A percentile compares a stretch with the other conserved stretches of the same genome.
These are phyloP conservation scores for Thyridium curvatum DNA, from an alignment of 2,329 filamentous ascomycete species.

Conservation along the genomic window DNA sequence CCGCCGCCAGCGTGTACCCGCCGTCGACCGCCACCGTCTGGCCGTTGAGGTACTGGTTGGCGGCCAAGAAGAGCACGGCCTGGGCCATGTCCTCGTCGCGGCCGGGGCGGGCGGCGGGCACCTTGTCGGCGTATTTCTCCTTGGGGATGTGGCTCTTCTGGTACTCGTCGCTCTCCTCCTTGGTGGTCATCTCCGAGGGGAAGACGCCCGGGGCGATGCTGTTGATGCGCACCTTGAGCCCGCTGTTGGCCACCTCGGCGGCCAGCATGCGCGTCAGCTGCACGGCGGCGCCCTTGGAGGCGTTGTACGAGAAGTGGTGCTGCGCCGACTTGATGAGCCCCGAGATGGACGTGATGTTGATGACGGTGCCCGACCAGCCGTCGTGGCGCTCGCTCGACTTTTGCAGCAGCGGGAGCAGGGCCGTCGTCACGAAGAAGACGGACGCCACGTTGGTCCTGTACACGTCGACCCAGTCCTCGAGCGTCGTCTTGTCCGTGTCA, in stretches of 20 bases:
- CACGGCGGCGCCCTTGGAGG: conserved; percentile 53
- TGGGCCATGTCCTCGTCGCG: conserved; percentile 54
- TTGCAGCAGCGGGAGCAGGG: conserved; percentile 57
- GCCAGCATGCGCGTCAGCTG: conserved; percentile 61
- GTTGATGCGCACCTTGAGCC: conserved; percentile 61
- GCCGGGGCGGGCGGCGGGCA: conserved; percentile 37
- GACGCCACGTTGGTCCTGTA: conserved; percentile 73
- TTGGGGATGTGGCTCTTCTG: conserved; percentile 55
- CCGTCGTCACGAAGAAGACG: conserved; percentile 58
- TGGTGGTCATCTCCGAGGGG: conserved; percentile 66
- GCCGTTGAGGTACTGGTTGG: conserved; percentile 32
- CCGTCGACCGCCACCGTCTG: conserved; percentile 43
- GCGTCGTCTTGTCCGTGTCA: conserved; percentile 48
- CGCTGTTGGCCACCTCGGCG: conserved; percentile 49
- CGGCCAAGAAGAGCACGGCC: conserved; percentile 45
- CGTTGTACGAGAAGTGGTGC: conserved; percentile 61
- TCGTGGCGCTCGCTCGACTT: conserved; percentile 32
- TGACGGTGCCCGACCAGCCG: conserved; percentile 51
- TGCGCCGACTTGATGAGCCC: conserved; percentile 57
- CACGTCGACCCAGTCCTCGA: conserved; percentile 65
- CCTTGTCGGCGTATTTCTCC: conserved; percentile 52
- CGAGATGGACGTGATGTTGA: conserved; percentile 64
- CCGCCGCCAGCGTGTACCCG: conserved; percentile 38
- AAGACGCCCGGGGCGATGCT: conserved; percentile 68
- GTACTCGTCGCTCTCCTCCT: conserved; percentile 30